Evolutionary conservation across 371 early-diverging fungal genomes (phyloP), one percentile per base, ranked within the genome.

Genomic region (Gilbertella persicaria): DNA sequence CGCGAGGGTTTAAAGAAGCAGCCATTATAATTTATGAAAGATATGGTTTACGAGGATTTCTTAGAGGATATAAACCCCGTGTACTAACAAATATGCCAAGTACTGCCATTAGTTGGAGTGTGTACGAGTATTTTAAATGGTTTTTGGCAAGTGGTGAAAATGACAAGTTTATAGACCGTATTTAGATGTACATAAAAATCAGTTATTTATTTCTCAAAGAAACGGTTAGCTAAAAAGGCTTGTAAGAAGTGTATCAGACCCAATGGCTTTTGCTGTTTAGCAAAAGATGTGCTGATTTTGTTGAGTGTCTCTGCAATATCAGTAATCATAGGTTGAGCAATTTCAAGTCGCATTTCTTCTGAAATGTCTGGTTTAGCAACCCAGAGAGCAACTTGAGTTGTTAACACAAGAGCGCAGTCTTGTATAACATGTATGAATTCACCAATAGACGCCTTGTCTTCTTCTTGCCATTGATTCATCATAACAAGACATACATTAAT

Each of bases 91-190:
- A 92, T 60, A 85, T 94, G 83, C 97, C 97, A 0, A 85, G 91
- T 20, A 93, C 95, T 0, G 97, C 95, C n/a, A 87, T 96, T 45
- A 87, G 90, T 64, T 96, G 97, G 97, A 84, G 90, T 35, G 89
- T 92, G 5, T 91, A 91, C 55, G 91, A 91, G 64, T 91, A 88
- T 53, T 88, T 89, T 66, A 91, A 91, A 62, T 89, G 89, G 87
- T 66, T 84, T 53, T 53, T 83, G 48, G 55, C 62, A 21, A 57
- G 36, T 33, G 50, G 57, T 23, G 33, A 33, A 33, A 33, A 12
- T 33, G 33, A 12, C 33, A 9, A 33, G 10, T 43, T 45, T 26
- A 41, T 50, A 37, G 49, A 42, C 24, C 38, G 44, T 45, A 45
- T 44, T 29, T 40, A 50, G 35, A 36, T 48, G 10, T 42, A 20